Evolutionary conservation across 2,329 filamentous ascomycete species (phyloP).

Genomic region (Coniella lustricola): DNA sequence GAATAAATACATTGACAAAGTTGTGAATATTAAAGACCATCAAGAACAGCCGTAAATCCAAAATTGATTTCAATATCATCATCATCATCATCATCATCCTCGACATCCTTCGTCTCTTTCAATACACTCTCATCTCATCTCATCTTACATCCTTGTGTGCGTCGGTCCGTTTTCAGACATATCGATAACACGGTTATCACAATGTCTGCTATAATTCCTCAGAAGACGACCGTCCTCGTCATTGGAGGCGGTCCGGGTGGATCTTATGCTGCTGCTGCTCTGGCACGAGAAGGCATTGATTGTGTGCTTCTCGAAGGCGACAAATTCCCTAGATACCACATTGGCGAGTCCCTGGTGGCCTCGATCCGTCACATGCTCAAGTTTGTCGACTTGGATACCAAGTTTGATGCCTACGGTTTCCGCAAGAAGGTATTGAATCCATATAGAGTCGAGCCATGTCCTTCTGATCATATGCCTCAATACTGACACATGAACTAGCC

Average conservation of each 20-base stretch:
- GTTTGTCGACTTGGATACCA: conserved; percentile 36
- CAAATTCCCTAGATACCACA: conserved; percentile 29
- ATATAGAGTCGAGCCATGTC: too few relatives aligned
- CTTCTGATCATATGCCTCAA: neutral
- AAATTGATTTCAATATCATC: neutral
- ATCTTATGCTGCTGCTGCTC: conserved; percentile 34
- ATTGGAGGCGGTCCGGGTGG: conserved; percentile 39
- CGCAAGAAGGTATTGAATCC: neutral
- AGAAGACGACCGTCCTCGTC: conserved; percentile 29
- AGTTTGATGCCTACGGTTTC: conserved; percentile 34
- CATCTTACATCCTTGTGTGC: too few relatives aligned
- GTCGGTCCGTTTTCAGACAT: too few relatives aligned
- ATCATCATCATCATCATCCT: neutral
- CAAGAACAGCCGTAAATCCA: too few relatives aligned
- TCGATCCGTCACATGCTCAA: conserved; percentile 35
- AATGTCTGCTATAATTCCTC: neutral
- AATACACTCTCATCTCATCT: too few relatives aligned
- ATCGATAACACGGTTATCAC: too few relatives aligned
- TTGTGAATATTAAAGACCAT: too few relatives aligned
- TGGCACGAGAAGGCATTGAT: conserved; percentile 39
- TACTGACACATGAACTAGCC: conserved; percentile 26
- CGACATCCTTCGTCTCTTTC: neutral
- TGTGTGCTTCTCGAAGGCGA: conserved; percentile 37
- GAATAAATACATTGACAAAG: too few relatives aligned
- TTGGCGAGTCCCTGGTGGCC: conserved; percentile 31